Evolutionary conservation across 768 basidiomycete genomes (phyloP), one percentile per base, ranked within the genome.

Genomic region (Pluteus cervinus): DNA sequence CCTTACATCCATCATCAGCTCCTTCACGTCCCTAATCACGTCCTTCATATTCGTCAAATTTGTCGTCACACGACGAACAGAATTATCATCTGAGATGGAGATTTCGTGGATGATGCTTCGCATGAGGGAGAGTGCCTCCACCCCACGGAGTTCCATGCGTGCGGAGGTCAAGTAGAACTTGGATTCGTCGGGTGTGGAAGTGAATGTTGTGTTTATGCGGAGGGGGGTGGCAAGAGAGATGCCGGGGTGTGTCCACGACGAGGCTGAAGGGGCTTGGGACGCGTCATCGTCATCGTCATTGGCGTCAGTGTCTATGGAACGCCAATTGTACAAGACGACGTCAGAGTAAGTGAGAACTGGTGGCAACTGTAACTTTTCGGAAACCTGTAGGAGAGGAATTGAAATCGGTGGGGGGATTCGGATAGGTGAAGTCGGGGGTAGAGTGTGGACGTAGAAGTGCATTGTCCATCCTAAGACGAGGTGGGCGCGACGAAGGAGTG

Each of bases 271-370:
- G n/a, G n/a, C n/a, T n/a, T n/a, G n/a, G n/a, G n/a, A n/a, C n/a
- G n/a, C n/a, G n/a, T n/a, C n/a, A n/a, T n/a, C 51, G 48, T 42
- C 60, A 55, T 42, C 48, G 46, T 22, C 50, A 20, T 47, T 15
- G 33, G 33, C 42, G 46, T 55, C 17, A 36, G 69, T 42, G 50
- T 68, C 61, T 22, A 41, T 58, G 37, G 55, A 65, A 45, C 52
- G 36, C 81, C 83, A 86, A 54, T 94, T 93, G 61, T 90, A 96
- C 18, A 96, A 71, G 7, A 96, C 91, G 20, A 83, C 84, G 54
- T 94, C 91, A 6, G 90, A 82, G 53, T 90, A 96, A 3, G 91
- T 96, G 39, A 91, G 68, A 26, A 94, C 67, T 0, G 93, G 89
- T 1, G 92, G 92, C 2, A 96, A 63, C 37, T 84, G 79, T 7